Base-by-base conservation (phyloP, 129 eudicot genomes). In the Tagetes patula region DNA sequence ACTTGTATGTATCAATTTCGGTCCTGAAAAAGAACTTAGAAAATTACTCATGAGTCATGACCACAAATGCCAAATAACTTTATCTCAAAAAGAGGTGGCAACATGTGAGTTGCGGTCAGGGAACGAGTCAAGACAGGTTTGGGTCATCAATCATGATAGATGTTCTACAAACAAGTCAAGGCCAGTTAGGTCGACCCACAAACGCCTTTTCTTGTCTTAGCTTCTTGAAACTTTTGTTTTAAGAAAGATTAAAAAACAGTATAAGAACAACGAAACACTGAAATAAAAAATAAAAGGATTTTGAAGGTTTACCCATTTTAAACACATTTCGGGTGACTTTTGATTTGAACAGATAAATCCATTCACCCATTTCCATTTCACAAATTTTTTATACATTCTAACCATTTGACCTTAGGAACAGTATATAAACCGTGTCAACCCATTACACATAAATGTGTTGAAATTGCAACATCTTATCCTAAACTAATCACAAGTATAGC, bases 1-100 rank as follows among this genome's bases (percentile, higher is more conserved):
- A 67, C 76, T 78, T 84, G 76, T 94, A 94, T 55, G 90, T 83
- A 67, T 90, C 97, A 76, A 90, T 69, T 81, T 94, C 99, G 40
- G 97, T 80, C 84, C 99, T 94, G 53, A 40, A 45, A 76, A 39
- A 78, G 55, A 56, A 58, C 74, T 36, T 41, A 13, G 9, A 54
- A 4, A 63, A 79, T 43, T 43, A 43, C 11, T 10, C 48, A 66
- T 5, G 36, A 70, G 53, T 31, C 41, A 79, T 41, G 67, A 11
- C 31, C 58, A 64, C 40, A 2, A 52, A 81, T 39, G 12, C 67
- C 66, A 69, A 1, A 54, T 69, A 62, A 33, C 32, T 59, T 13
- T 2, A 80, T 65, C 60, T 12, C 3, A 58, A 48, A 70, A 48
- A 45, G 42, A 39, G 37, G 62, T 37, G 65, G 64, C 27, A n/a